These are phyloP conservation scores for Yarrowia sp. DNA, from an alignment of 805 yeast species.

Conservation along the genomic window DNA sequence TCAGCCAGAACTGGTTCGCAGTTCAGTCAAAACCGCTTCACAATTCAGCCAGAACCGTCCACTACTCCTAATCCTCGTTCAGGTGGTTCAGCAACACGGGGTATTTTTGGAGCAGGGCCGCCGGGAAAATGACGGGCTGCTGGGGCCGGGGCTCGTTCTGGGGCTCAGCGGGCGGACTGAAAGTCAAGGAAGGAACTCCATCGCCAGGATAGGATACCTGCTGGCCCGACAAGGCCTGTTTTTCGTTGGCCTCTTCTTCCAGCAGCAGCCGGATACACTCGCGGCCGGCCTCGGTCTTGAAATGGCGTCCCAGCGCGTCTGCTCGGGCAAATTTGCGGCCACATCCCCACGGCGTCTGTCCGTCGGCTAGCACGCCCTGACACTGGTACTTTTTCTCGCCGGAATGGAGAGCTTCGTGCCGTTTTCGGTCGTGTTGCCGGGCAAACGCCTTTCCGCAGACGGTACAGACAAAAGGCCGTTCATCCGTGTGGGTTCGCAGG, in stretches of 20 bases:
- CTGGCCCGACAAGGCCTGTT: slow-evolving; percentile 19
- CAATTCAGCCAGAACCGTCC: no score
- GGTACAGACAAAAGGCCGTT: slow-evolving; percentile 71
- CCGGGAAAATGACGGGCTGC: slow-evolving; percentile 40
- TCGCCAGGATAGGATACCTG: slow-evolving; percentile 36
- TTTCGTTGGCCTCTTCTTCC: slow-evolving; percentile 56
- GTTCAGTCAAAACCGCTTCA: background rate
- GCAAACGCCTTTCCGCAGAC: slow-evolving; percentile 75
- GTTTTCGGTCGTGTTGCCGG: slow-evolving; percentile 74
- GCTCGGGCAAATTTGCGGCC: slow-evolving; percentile 76
- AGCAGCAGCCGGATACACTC: slow-evolving; percentile 69
- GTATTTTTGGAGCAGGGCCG: slow-evolving; percentile 44
- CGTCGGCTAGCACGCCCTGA: slow-evolving; percentile 65
- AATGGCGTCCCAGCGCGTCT: slow-evolving; percentile 79
- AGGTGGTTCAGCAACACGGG: slow-evolving; percentile 42
- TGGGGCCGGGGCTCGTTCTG: slow-evolving; percentile 27
- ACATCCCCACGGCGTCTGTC: slow-evolving; percentile 74
- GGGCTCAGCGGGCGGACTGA: slow-evolving; percentile 42
- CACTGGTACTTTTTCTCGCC: slow-evolving; percentile 76
- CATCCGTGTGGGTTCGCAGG: slow-evolving; percentile 81
- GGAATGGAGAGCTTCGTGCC: slow-evolving; percentile 78
- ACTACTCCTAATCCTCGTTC: slow-evolving; percentile 7
- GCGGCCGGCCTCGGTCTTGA: slow-evolving; percentile 77
- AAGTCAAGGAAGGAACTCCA: slow-evolving; percentile 41
- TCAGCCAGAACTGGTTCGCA: no score